Conservation (phyloP, 2,329 filamentous ascomycete species). For the Ascochyta lentis region DNA sequence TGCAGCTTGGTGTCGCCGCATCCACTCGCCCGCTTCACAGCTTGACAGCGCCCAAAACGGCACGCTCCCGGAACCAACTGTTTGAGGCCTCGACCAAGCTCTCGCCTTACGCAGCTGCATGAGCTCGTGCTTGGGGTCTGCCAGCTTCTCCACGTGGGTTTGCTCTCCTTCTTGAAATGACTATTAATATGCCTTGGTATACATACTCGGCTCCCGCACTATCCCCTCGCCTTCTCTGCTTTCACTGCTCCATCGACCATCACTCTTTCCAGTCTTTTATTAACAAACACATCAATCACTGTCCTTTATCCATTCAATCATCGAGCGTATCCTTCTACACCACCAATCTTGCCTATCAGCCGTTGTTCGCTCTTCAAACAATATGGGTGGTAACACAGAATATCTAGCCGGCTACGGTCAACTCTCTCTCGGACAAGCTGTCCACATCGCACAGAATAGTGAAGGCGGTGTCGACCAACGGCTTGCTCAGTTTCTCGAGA, state of each 20-base stretch:
- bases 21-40: conserved; percentile 46
- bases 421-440: conserved; percentile 67
- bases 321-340: conserved; percentile 1
- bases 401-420: conserved; percentile 50
- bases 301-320: background rate
- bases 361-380: conserved; percentile 37
- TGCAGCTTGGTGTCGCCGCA: conserved; percentile 45
- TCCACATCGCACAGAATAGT: conserved; percentile 78
- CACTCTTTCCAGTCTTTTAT: conserved; percentile 19
- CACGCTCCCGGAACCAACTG: conserved; percentile 48
- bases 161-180: conserved; percentile 37
- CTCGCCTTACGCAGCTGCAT: conserved; percentile 45
- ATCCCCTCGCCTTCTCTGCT: conserved; percentile 21
- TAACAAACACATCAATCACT: conserved; percentile 2
- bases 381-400: conserved; percentile 53
- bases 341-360: conserved; percentile 5
- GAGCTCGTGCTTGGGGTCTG: conserved; percentile 42
- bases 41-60: conserved; percentile 50
- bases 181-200: conserved; percentile 40
- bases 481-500: conserved; percentile 70
- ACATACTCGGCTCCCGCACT: conserved; percentile 36
- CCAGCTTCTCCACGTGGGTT: conserved; percentile 47
- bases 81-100: conserved; percentile 49
- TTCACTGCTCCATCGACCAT: conserved; percentile 15
- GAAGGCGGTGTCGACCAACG: conserved; percentile 70